Percentiles rank a stretch among this genome's conserved stretches.
Evolutionary conservation across 352 stramenopile species (phyloP).

Genomic region (Phytophthora sp.): DNA sequence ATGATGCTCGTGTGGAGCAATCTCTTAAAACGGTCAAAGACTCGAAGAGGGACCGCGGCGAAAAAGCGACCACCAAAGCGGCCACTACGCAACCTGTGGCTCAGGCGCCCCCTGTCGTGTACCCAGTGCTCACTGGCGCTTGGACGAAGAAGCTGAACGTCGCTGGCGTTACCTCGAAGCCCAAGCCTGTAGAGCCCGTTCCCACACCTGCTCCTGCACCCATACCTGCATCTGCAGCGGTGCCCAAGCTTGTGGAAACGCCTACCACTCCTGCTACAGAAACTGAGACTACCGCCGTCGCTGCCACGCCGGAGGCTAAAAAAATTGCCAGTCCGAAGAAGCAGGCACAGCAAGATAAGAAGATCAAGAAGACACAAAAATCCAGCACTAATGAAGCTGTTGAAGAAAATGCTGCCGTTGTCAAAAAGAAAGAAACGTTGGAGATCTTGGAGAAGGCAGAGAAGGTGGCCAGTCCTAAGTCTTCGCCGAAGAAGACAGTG

Average conservation of each 20-base stretch:
- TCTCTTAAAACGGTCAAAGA: constrained; percentile 43
- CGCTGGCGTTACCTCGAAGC: constrained; percentile 36
- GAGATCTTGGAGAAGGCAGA: constrained; percentile 43
- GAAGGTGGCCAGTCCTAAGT: constrained; percentile 40
- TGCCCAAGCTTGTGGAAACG: constrained; percentile 13
- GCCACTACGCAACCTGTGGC: constrained; percentile 40
- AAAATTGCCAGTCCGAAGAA: constrained; percentile 54
- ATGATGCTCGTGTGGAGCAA: constrained; percentile 37
- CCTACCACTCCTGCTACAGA: constrained; percentile 14
- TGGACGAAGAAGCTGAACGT: constrained; percentile 83
- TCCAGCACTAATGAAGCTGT: constrained; percentile 13
- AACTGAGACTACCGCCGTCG: constrained; percentile 12
- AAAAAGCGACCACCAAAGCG: constrained; percentile 42
- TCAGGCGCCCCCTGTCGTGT: constrained; percentile 51
- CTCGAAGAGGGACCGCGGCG: constrained; percentile 49
- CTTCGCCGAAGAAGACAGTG: constrained; percentile 40
- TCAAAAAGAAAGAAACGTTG: constrained; percentile 33
- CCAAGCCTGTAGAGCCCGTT: constrained; percentile 41
- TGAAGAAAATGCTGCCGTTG: constrained; percentile 21
- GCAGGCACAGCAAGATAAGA: constrained; percentile 51
- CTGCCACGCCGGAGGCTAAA: constrained; percentile 14
- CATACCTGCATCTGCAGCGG: constrained; percentile 11
- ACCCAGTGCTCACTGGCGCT: constrained; percentile 66
- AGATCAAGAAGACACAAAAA: constrained; percentile 46
- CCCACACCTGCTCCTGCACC: constrained; percentile 24